Evolutionary conservation across 2,329 filamentous ascomycete genomes (phyloP).

Genomic region (Fusarium foetens): DNA sequence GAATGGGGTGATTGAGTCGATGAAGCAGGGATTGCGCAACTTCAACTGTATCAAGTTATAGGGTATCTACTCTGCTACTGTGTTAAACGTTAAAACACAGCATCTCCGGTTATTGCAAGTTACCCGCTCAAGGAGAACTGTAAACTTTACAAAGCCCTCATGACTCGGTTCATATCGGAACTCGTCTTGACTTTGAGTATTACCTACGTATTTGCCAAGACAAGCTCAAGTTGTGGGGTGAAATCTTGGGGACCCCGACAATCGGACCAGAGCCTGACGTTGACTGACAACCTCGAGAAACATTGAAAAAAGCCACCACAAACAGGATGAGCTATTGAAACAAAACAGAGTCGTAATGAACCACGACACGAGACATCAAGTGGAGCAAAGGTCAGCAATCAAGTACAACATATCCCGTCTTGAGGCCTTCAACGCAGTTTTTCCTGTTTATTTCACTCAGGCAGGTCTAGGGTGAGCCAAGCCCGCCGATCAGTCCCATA

Average conservation of each 20-base stretch:
- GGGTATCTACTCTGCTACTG: neutral
- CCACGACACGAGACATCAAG: neutral
- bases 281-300: neutral
- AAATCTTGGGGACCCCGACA: conserved; percentile 23
- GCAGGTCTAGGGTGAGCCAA: conserved; percentile 31
- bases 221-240: conserved; percentile 20
- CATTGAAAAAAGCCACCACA: neutral
- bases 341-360: neutral
- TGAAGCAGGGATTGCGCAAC: neutral
- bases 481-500: conserved; percentile 18
- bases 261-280: conserved; percentile 17
- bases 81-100: neutral
- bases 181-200: neutral
- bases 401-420: conserved; percentile 11
- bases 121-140: neutral
- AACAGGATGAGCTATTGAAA: neutral
- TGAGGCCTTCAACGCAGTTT: conserved; percentile 19
- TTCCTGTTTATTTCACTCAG: conserved; percentile 2
- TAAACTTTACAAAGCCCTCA: neutral
- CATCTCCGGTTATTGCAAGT: neutral
- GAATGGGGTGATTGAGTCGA: conserved; percentile 18
- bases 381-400: neutral
- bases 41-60: neutral
- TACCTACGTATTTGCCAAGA: conserved; percentile 17
- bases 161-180: conserved; percentile 14